Evolutionary conservation across 2,329 filamentous ascomycete genomes (phyloP).

Genomic region (Colletotrichum tropicicola): DNA sequence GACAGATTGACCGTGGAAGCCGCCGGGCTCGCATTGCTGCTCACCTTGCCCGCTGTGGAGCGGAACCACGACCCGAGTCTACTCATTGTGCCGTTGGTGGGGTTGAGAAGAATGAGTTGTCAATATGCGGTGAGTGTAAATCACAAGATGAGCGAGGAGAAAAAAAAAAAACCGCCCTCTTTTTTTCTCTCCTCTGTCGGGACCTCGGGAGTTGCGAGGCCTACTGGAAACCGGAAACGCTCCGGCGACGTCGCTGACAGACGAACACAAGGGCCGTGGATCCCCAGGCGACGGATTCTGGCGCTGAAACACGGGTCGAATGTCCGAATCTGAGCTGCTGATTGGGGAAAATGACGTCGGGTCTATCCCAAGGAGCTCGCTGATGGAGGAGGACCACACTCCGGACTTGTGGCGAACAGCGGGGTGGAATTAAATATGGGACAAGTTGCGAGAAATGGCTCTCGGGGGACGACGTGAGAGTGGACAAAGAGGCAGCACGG

Average conservation of each 20-base stretch:
- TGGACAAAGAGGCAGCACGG: not conserved
- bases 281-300: conserved; percentile 12
- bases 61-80: conserved; percentile 62
- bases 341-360: conserved; percentile 22
- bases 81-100: conserved; percentile 47
- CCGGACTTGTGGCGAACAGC: not conserved
- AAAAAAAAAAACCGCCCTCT: not conserved
- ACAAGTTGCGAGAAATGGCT: conserved; percentile 16
- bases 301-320: conserved; percentile 26
- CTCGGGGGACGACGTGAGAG: not conserved
- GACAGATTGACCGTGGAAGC: conserved; percentile 39
- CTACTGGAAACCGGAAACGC: conserved; percentile 19
- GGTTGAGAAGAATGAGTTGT: not conserved
- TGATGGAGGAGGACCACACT: not conserved
- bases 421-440: conserved; percentile 19
- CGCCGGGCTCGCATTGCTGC: conserved; percentile 40
- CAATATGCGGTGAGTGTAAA: not conserved
- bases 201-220: conserved; percentile 12
- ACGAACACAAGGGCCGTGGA: conserved; percentile 12
- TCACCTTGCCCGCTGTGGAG: conserved; percentile 45
- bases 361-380: conserved; percentile 2
- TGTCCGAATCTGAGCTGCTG: conserved; percentile 7
- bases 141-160: not conserved
- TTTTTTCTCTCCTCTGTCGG: not conserved
- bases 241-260: conserved; percentile 23